Evolutionary conservation across 495 filamentous ascomycete genomes (phyloP), one percentile per base, ranked within the genome.

Genomic region (Rhypophila decipiens): DNA sequence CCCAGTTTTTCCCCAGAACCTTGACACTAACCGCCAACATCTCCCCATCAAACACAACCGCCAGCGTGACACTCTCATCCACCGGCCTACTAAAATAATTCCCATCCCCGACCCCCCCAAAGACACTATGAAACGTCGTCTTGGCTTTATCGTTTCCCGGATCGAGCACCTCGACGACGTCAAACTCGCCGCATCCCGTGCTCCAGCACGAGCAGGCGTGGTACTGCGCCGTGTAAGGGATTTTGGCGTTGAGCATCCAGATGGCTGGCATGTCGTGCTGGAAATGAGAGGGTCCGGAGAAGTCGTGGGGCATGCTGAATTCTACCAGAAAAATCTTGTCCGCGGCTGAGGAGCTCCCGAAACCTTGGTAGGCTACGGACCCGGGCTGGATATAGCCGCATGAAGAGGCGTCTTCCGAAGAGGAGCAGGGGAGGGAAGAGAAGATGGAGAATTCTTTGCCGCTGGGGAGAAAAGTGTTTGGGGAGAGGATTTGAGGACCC

Each of bases 241-340:
- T 85, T 35, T 75, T 70, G 5, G 81, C 79, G 66, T 88, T 88
- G 22, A 88, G 70, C 22, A 82, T 61, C 86, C 86, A 88, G 58
- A 80, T 74, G 5, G 83, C 73, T 3, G 83, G 83, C 75, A 80
- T 78, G 59, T 86, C 71, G 27, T 45, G 64, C 19, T 40, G 38
- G 18, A 11, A 37, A 18, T 22, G 11, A n/a, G n/a, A n/a, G 8
- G 42, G 13, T 12, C 22, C 27, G 0, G 9, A 8, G 9, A 4
- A 15, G 22, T 78, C 65, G 22, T 60, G 42, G 0, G 86, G 85
- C 84, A 88, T 87, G 13, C 61, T 56, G 61, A 86, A 87, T 42
- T 87, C 80, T 24, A 82, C 64, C 22, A 86, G 61, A 67, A 87
- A 86, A 31, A 81, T 61, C 61, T 85, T 87, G 29, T 71, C 58